These are phyloP conservation scores for Neofusicoccum kwambonambiense DNA, from an alignment of 2,329 filamentous ascomycete genomes.

Conservation along the genomic window DNA sequence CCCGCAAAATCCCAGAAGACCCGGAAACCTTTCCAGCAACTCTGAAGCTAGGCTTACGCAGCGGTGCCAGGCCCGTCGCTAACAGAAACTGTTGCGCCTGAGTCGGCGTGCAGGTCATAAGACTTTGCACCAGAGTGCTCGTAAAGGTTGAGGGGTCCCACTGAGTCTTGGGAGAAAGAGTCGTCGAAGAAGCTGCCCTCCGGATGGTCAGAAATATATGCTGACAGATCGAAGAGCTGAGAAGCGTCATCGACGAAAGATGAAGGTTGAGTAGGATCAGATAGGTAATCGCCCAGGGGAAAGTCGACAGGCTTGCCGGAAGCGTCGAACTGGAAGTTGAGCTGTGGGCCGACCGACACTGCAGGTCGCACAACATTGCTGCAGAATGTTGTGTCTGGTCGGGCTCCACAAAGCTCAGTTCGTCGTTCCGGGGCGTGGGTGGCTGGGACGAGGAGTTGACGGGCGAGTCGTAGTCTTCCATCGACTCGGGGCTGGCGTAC, in stretches of 20 bases:
- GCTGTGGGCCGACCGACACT: slow-evolving; percentile 80
- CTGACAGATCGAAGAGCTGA: slow-evolving; percentile 41
- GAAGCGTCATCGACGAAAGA: slow-evolving; percentile 25
- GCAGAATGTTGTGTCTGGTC: slow-evolving; percentile 99
- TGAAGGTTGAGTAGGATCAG: slow-evolving; percentile 31
- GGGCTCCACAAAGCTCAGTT: slow-evolving; percentile 57
- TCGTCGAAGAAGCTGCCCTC: slow-evolving; percentile 38
- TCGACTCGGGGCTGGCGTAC: slow-evolving; percentile 36
- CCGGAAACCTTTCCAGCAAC: slow-evolving; percentile 16
- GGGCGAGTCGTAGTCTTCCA: slow-evolving; percentile 42
- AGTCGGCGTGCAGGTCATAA: slow-evolving; percentile 46
- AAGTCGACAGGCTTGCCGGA: slow-evolving; percentile 23
- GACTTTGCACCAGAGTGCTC: slow-evolving; percentile 41
- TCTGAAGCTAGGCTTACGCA: slow-evolving; percentile 36
- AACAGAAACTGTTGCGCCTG: slow-evolving; percentile 46
- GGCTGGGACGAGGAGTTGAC: slow-evolving; percentile 38
- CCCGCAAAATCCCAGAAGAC: slow-evolving; percentile 10
- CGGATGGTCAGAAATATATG: slow-evolving; percentile 28
- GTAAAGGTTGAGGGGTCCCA: slow-evolving; percentile 34
- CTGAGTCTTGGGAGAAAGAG: slow-evolving; percentile 30
- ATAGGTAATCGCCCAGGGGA: slow-evolving; percentile 37
- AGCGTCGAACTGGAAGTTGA: slow-evolving; percentile 28
- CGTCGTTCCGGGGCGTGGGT: slow-evolving; percentile 30
- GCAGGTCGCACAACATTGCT: slow-evolving; percentile 99
- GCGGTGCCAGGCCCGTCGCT: slow-evolving; percentile 48